A percentile compares a stretch with the other conserved stretches of the same genome.
phyloP scores from a whole-genome alignment of 768 basidiomycete species.

The Mycena maculata region DNA sequence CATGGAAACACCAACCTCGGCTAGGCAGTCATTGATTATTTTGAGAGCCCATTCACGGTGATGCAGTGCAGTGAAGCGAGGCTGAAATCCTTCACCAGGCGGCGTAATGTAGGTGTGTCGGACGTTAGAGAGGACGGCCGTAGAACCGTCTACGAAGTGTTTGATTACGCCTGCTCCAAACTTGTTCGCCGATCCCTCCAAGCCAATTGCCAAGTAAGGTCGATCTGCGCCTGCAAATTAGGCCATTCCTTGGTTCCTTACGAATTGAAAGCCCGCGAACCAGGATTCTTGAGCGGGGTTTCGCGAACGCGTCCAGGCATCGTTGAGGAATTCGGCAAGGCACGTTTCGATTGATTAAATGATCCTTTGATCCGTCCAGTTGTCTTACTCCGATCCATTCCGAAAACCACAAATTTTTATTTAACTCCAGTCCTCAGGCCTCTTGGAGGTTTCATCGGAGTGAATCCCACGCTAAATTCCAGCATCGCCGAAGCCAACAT shows the following conservation, averaged over 20 bases:
- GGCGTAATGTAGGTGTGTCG: constrained; percentile 99
- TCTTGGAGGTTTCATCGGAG: too few species aligned
- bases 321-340: too few species aligned
- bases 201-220: constrained; percentile 88
- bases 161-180: constrained; percentile 93
- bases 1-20: constrained; percentile 74
- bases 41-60: constrained; percentile 93
- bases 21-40: constrained; percentile 82
- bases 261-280: constrained; percentile 18
- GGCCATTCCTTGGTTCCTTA: background rate
- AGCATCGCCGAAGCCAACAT: too few species aligned
- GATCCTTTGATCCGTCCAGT: too few species aligned
- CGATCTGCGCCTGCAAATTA: constrained; percentile 57
- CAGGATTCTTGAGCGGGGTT: constrained; percentile 37
- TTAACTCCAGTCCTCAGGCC: too few species aligned
- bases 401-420: too few species aligned
- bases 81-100: constrained; percentile 97
- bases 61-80: constrained; percentile 94
- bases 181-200: constrained; percentile 99
- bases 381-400: too few species aligned
- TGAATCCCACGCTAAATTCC: too few species aligned
- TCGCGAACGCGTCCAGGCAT: constrained; percentile 39
- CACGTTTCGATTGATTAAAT: too few species aligned
- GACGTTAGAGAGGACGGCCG: constrained; percentile 88
- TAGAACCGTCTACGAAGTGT: constrained; percentile 79